Conservation (phyloP, 2,329 filamentous ascomycete species). For the Colletotrichum lindemuthianum region DNA sequence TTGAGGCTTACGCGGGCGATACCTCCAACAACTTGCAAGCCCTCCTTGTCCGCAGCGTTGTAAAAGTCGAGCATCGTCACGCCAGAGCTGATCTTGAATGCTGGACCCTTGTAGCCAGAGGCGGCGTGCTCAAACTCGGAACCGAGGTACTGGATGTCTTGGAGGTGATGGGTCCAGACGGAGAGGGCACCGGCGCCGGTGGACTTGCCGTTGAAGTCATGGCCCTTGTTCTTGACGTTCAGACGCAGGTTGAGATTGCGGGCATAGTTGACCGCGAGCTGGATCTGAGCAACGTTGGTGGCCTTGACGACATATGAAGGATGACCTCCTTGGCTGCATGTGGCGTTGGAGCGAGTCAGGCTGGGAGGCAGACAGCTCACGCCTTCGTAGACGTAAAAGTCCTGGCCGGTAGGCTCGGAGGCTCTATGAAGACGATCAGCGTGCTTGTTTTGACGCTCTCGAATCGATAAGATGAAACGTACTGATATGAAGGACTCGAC, state of each 20-base stretch:
- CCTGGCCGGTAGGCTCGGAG: constrained; percentile 58
- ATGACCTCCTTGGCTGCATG: constrained; percentile 38
- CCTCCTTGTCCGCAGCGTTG: constrained; percentile 35
- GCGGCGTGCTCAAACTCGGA: constrained; percentile 41
- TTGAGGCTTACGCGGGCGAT: constrained; percentile 53
- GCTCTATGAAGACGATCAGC: neutral
- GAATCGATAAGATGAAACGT: constrained; percentile 61
- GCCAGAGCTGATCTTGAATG: constrained; percentile 44
- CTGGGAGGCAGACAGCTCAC: constrained; percentile 43
- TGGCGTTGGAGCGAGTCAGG: constrained; percentile 6
- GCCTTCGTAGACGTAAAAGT: constrained; percentile 62
- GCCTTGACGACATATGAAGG: constrained; percentile 41
- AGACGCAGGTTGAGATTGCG: constrained; percentile 49
- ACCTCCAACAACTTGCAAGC: constrained; percentile 42
- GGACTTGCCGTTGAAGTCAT: constrained; percentile 27
- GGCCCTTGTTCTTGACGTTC: constrained; percentile 44
- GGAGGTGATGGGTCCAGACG: constrained; percentile 15
- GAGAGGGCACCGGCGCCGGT: constrained; percentile 10
- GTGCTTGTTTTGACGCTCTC: constrained; percentile 46
- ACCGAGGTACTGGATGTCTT: constrained; percentile 12
- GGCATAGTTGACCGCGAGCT: constrained; percentile 34
- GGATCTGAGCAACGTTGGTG: constrained; percentile 36
- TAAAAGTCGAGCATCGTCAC: constrained; percentile 42
- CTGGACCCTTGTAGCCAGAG: constrained; percentile 34
- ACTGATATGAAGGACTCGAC: constrained; percentile 37